A percentile compares a stretch with the other conserved stretches of the same genome.
Evolutionary conservation across 331 rosid species (phyloP).

Genomic region (Saraca asoca): DNA sequence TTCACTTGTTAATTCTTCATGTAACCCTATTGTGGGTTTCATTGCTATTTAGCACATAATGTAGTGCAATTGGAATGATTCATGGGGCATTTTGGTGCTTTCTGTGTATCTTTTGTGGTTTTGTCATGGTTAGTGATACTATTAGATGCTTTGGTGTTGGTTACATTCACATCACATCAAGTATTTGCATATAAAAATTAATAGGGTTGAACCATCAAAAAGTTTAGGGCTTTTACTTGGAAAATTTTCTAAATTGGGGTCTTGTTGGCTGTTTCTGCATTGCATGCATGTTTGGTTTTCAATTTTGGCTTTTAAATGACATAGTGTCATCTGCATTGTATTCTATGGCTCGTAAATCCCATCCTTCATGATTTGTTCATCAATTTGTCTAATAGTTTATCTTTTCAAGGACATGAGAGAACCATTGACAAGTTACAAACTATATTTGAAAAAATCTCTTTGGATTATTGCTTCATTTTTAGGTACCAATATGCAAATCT

Average conservation of each 20-base stretch:
- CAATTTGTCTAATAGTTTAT: background rate
- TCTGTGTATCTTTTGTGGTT: background rate
- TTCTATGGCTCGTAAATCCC: background rate
- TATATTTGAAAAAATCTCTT: background rate
- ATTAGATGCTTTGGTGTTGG: slow-evolving; percentile 1
- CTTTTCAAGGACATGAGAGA: slow-evolving; percentile 11
- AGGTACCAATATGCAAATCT: background rate
- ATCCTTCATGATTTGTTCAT: background rate
- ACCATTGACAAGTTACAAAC: background rate
- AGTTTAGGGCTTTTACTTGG: too few relatives aligned
- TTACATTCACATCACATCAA: background rate
- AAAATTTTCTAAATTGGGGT: too few relatives aligned
- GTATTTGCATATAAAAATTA: background rate
- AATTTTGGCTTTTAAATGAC: background rate
- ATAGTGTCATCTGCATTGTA: background rate
- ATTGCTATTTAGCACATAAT: background rate
- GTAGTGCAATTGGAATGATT: background rate
- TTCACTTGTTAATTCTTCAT: background rate
- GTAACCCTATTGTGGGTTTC: background rate
- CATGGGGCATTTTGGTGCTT: slow-evolving; percentile 19
- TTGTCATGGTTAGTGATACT: background rate
- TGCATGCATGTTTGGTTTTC: background rate
- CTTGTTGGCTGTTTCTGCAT: background rate
- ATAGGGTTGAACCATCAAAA: background rate
- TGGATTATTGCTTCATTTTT: background rate